These are phyloP conservation scores for Cucurbita moschata DNA, from an alignment of 306 rosid genomes.

Conservation along the genomic window DNA sequence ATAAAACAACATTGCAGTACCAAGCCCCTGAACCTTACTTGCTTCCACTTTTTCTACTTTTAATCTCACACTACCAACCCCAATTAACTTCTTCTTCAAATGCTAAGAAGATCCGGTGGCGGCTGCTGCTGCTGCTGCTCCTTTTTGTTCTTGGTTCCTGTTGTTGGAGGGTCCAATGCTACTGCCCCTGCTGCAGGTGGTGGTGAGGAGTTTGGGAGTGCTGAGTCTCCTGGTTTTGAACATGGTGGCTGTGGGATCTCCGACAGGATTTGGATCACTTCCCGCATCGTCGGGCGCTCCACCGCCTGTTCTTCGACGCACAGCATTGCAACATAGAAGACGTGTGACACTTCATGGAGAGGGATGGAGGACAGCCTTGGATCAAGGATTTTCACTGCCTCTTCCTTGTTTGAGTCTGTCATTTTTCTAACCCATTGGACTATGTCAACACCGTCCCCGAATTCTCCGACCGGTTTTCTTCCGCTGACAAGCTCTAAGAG, in stretches of 20 bases:
- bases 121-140: background rate
- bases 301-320: constrained; percentile 95
- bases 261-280: constrained; percentile 83
- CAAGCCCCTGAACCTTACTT: background rate
- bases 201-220: constrained; percentile 2
- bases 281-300: constrained; percentile 90
- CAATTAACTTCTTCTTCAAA: background rate
- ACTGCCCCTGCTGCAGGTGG: background rate
- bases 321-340: constrained; percentile 80
- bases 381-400: constrained; percentile 44
- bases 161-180: background rate
- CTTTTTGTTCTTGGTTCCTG: background rate
- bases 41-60: background rate
- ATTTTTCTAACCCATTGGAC: constrained; percentile 86
- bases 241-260: constrained; percentile 60
- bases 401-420: constrained; percentile 10
- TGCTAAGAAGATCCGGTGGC: constrained; percentile 1
- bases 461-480: background rate
- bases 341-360: constrained; percentile 77
- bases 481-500: constrained; percentile 2
- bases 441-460: constrained; percentile 27
- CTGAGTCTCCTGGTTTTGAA: constrained; percentile 21
- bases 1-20: background rate
- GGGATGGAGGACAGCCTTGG: constrained; percentile 79
- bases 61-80: background rate